These are phyloP conservation scores for Annulohypoxylon truncatum DNA, from an alignment of 2,329 filamentous ascomycete genomes.

Conservation along the genomic window DNA sequence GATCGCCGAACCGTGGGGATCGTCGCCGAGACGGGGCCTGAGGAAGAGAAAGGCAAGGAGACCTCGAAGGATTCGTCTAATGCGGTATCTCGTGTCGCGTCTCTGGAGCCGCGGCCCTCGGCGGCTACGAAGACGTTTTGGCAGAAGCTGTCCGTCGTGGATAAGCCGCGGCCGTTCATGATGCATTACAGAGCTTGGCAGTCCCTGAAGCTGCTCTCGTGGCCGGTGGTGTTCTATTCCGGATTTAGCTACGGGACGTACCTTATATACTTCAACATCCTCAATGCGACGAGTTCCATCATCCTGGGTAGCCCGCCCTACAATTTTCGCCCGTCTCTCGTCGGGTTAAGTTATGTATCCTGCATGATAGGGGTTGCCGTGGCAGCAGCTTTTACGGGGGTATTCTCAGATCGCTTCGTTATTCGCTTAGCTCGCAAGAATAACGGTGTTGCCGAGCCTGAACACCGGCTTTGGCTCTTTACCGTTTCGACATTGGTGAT, in stretches of 20 bases:
- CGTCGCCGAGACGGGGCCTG: constrained; percentile 22
- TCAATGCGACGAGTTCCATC: constrained; percentile 58
- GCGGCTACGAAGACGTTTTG: constrained; percentile 52
- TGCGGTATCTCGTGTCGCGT: constrained; percentile 26
- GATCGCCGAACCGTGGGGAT: constrained; percentile 50
- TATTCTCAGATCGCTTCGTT: constrained; percentile 54
- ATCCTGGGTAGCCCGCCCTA: constrained; percentile 54
- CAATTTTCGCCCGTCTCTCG: constrained; percentile 54
- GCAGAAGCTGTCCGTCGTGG: constrained; percentile 57
- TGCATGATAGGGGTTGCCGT: constrained; percentile 51
- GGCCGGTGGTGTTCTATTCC: constrained; percentile 57
- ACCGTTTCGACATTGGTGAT: constrained; percentile 46
- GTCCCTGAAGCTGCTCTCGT: constrained; percentile 53
- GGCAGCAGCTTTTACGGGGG: constrained; percentile 49
- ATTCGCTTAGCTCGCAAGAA: constrained; percentile 55
- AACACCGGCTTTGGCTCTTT: constrained; percentile 57
- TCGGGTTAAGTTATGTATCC: constrained; percentile 54
- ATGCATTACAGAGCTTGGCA: constrained; percentile 55
- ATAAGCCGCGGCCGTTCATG: constrained; percentile 55
- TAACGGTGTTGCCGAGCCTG: constrained; percentile 56
- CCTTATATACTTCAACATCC: constrained; percentile 57
- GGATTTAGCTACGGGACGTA: constrained; percentile 58
- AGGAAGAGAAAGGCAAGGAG: constrained; percentile 27
- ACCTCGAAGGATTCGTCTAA: constrained; percentile 35
- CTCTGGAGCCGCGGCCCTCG: constrained; percentile 39